A percentile compares a stretch with the other conserved stretches of the same genome.
Conservation (phyloP, 169 alveolate genomes). For the Amoebophrya sp. region DNA sequence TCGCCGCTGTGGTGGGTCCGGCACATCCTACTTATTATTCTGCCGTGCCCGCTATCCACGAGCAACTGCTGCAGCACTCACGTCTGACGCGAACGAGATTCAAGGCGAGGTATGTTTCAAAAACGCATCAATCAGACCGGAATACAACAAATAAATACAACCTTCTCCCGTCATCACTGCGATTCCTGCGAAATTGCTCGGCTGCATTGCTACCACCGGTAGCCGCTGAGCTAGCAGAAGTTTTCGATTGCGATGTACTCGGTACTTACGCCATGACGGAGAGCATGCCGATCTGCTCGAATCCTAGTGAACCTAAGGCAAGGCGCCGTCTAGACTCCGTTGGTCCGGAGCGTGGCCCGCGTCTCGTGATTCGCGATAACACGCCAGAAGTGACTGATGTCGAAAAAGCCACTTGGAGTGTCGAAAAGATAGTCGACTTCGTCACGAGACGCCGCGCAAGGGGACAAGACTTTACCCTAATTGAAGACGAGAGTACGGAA, state of each 20-base stretch:
- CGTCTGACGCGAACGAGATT: too few relatives aligned
- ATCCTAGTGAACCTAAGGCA: neutral
- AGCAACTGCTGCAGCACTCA: neutral
- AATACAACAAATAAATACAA: too few relatives aligned
- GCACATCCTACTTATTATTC: neutral
- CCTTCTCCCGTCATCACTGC: neutral
- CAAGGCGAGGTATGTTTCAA: too few relatives aligned
- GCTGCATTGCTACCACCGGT: neutral
- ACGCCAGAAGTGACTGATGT: too few relatives aligned
- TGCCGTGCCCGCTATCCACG: neutral
- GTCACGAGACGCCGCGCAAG: too few relatives aligned
- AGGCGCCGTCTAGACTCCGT: neutral
- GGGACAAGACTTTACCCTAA: too few relatives aligned
- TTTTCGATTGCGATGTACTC: neutral
- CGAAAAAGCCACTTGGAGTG: too few relatives aligned
- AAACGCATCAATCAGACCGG: too few relatives aligned
- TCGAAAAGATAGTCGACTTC: too few relatives aligned
- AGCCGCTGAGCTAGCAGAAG: neutral
- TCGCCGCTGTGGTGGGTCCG: neutral
- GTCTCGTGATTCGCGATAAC: neutral
- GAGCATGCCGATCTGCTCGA: neutral
- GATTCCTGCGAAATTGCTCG: neutral
- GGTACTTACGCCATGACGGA: neutral
- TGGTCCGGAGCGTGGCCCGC: neutral
- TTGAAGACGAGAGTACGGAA: too few relatives aligned